Conservation (phyloP, 257 asterid species). For the Schizonepeta tenuifolia region DNA sequence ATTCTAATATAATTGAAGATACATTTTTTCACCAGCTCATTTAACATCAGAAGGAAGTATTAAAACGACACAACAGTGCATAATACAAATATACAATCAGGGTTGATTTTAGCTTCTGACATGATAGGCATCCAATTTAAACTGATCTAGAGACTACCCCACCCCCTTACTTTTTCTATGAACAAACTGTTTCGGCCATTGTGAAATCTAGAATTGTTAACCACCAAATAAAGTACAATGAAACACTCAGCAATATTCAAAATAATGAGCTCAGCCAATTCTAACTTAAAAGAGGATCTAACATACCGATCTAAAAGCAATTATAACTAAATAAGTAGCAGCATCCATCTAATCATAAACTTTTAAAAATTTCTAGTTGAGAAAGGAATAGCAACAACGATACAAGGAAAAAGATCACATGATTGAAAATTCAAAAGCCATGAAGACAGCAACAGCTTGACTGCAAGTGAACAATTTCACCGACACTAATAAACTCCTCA, state of each 20-base stretch:
- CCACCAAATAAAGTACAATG: too few relatives aligned
- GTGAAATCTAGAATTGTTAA: too few relatives aligned
- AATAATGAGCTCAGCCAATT: too few relatives aligned
- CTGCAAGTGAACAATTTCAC: neutral
- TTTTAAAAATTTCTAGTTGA: neutral
- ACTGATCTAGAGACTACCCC: too few relatives aligned
- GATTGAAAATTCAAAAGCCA: neutral
- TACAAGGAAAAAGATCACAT: constrained; percentile 10
- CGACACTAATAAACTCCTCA: neutral
- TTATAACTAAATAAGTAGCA: neutral
- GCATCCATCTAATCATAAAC: constrained; percentile 8
- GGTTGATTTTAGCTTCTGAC: too few relatives aligned
- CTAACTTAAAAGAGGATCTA: neutral
- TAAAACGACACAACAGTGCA: too few relatives aligned
- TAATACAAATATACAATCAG: too few relatives aligned
- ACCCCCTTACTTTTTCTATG: neutral
- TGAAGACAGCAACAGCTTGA: neutral
- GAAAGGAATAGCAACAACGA: neutral
- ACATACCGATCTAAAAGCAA: neutral
- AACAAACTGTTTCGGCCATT: neutral
- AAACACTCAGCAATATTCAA: too few relatives aligned
- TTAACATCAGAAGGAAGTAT: neutral
- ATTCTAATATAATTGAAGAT: neutral
- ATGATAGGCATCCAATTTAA: too few relatives aligned
- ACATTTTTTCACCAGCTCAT: neutral